Conservation (phyloP, 2,329 filamentous ascomycete genomes). For the Colletotrichum falcatum region DNA sequence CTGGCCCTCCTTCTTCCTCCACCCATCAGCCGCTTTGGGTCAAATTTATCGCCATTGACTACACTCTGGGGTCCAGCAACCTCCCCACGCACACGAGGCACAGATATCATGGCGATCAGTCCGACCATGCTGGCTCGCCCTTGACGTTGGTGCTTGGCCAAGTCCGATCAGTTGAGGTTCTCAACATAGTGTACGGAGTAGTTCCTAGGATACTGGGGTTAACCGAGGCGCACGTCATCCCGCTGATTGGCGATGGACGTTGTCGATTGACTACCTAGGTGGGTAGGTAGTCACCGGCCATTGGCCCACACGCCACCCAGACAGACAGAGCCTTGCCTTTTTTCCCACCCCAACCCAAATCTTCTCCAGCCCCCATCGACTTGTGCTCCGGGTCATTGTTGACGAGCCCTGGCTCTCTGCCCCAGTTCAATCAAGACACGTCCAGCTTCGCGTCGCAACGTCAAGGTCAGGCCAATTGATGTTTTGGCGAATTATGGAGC, state of each 20-base stretch:
- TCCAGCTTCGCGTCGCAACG: slow-evolving; percentile 32
- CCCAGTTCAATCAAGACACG: slow-evolving; percentile 26
- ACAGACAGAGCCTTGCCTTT: slow-evolving; percentile 1
- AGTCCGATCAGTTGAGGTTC: slow-evolving; percentile 31
- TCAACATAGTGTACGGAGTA: no score
- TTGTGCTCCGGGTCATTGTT: slow-evolving; percentile 19
- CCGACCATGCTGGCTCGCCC: slow-evolving; percentile 30
- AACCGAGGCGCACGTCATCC: slow-evolving; percentile 40
- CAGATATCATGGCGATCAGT: slow-evolving; percentile 33
- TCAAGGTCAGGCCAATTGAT: slow-evolving; percentile 19
- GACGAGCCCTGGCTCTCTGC: slow-evolving; percentile 24
- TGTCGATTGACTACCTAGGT: slow-evolving; percentile 20
- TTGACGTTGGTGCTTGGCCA: slow-evolving; percentile 3
- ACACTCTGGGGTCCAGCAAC: slow-evolving; percentile 28
- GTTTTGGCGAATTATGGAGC: neutral
- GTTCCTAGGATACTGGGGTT: slow-evolving; percentile 40
- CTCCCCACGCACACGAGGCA: slow-evolving; percentile 10
- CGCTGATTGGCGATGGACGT: slow-evolving; percentile 36
- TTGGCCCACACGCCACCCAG: slow-evolving; percentile 21
- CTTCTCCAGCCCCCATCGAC: slow-evolving; percentile 22
- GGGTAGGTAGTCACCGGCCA: slow-evolving; percentile 33
- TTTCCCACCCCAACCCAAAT: slow-evolving; percentile 22
- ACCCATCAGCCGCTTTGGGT: slow-evolving; percentile 8
- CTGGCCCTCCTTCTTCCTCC: slow-evolving; percentile 10
- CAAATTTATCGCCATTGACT: slow-evolving; percentile 9